These are phyloP conservation scores for Saksenaea oblongispora DNA, from an alignment of 371 early-diverging fungal genomes.

Conservation along the genomic window DNA sequence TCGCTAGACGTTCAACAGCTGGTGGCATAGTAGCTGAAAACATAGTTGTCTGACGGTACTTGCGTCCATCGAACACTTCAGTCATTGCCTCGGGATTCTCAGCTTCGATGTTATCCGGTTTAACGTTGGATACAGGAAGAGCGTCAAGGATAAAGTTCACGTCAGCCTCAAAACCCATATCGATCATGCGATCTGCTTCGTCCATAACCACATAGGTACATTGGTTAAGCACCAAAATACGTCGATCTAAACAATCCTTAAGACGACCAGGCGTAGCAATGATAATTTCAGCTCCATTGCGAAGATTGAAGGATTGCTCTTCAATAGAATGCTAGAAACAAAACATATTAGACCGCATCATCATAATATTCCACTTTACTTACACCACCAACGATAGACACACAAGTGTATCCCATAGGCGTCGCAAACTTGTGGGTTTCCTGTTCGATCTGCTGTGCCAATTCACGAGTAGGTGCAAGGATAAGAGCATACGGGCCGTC, in stretches of 20 bases:
- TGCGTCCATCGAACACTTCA: slow-evolving; percentile 40
- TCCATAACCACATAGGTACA: slow-evolving; percentile 95
- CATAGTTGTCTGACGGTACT: slow-evolving; percentile 98
- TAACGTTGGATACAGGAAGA: slow-evolving; percentile 86
- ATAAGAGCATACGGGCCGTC: slow-evolving; percentile 94
- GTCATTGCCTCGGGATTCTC: slow-evolving; percentile 54
- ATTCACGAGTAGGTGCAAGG: slow-evolving; percentile 95
- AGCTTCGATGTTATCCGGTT: slow-evolving; percentile 82
- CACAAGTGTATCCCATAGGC: slow-evolving; percentile 81
- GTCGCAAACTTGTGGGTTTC: slow-evolving; percentile 86
- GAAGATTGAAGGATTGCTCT: slow-evolving; percentile 82
- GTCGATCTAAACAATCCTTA: slow-evolving; percentile 83
- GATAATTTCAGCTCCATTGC: slow-evolving; percentile 90
- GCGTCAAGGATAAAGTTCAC: slow-evolving; percentile 94
- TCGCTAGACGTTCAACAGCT: slow-evolving; percentile 93
- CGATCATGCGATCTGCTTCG: slow-evolving; percentile 98
- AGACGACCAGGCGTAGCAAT: slow-evolving; percentile 98
- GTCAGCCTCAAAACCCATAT: slow-evolving; percentile 96
- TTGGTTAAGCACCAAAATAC: slow-evolving; percentile 82
- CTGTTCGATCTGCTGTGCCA: slow-evolving; percentile 93
- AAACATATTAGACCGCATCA: background rate
- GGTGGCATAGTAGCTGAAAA: slow-evolving; percentile 99
- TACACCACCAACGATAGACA: slow-evolving; percentile 92
- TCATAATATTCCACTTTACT: slow-evolving; percentile 18
- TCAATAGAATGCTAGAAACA: slow-evolving; percentile 70